Evolutionary conservation across 306 rosid species (phyloP), one percentile per base, ranked within the genome.

Genomic region (Nissolia schottii): DNA sequence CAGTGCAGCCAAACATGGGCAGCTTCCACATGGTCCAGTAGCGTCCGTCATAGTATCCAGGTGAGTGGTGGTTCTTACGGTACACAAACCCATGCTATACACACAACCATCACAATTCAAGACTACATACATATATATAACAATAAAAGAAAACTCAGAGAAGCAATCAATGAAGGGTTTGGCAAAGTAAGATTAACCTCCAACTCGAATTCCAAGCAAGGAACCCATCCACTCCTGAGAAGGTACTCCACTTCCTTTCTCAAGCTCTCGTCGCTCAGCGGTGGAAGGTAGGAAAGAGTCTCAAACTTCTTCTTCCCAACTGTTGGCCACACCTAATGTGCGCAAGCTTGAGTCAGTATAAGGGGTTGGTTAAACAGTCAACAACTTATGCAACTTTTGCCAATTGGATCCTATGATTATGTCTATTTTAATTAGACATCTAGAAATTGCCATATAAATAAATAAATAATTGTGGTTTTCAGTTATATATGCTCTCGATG

Each of bases 21-120:
- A 92, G 77, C 90, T 92, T 92, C 91, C 96, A 89, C 96, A 92
- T 92, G 16, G 88, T 84, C 96, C 97, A 89, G 85, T 76, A 83
- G 0, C 97, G 67, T 6, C 97, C 93, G 22, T 89, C 96, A 55
- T 92, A 92, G 89, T 92, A 89, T 50, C 96, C 93, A 0, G 91
- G 96, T 25, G 91, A 81, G 0, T 3, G 53, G 80, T 74, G 0
- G 87, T 92, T 0, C 87, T 87, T 89, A 73, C 96, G 89, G 93
- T 82, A 69, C 9, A 87, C 85, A 29, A 72, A 84, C 0, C 84
- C 82, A 0, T 67, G 11, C 97, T 89, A 45, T 58, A 71, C 1
- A 64, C 14, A 22, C 13, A 49, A 20, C 6, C 68, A 66, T 53
- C 69, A 69, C 7, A 32, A 28, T 24, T 22, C 43, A 46, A 14